Conservation (phyloP, 352 stramenopile species). For the Sclerospora graminicola region DNA sequence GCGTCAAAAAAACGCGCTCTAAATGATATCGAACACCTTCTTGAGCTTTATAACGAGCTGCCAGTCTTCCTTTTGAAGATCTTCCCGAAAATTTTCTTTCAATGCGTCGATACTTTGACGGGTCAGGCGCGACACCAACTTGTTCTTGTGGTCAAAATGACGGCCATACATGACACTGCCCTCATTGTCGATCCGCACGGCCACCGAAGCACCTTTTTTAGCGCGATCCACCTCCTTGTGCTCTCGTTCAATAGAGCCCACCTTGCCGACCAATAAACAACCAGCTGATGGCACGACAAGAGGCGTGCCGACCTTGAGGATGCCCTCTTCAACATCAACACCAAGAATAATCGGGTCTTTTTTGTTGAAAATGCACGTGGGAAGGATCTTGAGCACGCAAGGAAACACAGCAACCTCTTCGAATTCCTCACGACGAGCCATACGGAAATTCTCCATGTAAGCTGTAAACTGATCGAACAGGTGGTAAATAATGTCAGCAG, state of each 20-base stretch:
- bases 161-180: constrained; percentile 93
- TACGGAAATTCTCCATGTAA: constrained; percentile 94
- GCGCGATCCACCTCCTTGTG: constrained; percentile 92
- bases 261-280: constrained; percentile 88
- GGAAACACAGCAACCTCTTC: constrained; percentile 90
- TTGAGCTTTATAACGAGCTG: constrained; percentile 98
- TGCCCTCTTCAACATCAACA: constrained; percentile 95
- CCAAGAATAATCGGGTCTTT: constrained; percentile 99
- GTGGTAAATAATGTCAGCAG: constrained; percentile 99
- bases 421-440: constrained; percentile 87
- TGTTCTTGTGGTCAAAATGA: constrained; percentile 93
- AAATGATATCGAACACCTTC: constrained; percentile 98
- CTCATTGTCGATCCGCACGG: constrained; percentile 96
- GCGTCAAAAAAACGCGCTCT: constrained; percentile 25
- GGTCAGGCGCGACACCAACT: constrained; percentile 77
- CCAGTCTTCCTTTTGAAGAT: constrained; percentile 97
- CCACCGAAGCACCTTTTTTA: constrained; percentile 90
- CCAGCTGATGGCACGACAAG: constrained; percentile 78
- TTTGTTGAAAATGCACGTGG: constrained; percentile 98
- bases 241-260: constrained; percentile 95
- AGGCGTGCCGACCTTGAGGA: constrained; percentile 96
- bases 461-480: constrained; percentile 98
- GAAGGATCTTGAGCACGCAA: constrained; percentile 95
- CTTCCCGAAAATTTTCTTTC: constrained; percentile 98
- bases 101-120: constrained; percentile 96